Evolutionary conservation across 345 rosid genomes (phyloP), one percentile per base, ranked within the genome.

Genomic region (Camelina hispida): DNA sequence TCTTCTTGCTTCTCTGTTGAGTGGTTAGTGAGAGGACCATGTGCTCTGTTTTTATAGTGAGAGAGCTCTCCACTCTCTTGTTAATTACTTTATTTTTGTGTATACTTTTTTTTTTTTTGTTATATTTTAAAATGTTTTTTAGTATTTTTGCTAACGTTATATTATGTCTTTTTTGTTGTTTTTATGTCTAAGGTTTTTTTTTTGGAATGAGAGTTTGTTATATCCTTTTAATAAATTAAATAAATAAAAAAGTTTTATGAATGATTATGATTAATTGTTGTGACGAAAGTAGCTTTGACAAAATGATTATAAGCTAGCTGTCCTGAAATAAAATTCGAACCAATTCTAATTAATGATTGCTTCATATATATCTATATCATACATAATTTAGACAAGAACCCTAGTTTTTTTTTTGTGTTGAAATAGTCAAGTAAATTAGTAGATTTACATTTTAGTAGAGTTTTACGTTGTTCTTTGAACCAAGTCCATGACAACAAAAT

Each of bases 1-100:
- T 59, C 12, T 23, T 10, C 37, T 52, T 70, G 40, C 52, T 70
- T 64, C 55, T 71, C 43, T 77, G 80, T 64, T 64, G 68, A 64
- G 71, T 64, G 72, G 67, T 65, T 71, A 71, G 62, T 77, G 67
- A 56, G 69, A 63, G 34, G 76, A 70, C 18, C 66, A 47, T 57
- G 62, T 25, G 50, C 38, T 71, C 42, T 71, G 72, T 59, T 77
- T 76, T 64, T 77, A 77, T 77, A 77, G 76, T 48, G 42, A 48
- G 42, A 48, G 72, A 64, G 40, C 47, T 77, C 47, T 70, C n/a
- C 60, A 56, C 57, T 70, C 60, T 63, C 50, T 63, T 37, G 22
- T 69, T 69, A 28, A 28, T 28, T 34, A 34, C 7, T 34, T 34
- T 13, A 22, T 54, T 69, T 35, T 42, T 42, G 28, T 46, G 59